Conservation (phyloP, 257 asterid species). For the Perilla frutescens region DNA sequence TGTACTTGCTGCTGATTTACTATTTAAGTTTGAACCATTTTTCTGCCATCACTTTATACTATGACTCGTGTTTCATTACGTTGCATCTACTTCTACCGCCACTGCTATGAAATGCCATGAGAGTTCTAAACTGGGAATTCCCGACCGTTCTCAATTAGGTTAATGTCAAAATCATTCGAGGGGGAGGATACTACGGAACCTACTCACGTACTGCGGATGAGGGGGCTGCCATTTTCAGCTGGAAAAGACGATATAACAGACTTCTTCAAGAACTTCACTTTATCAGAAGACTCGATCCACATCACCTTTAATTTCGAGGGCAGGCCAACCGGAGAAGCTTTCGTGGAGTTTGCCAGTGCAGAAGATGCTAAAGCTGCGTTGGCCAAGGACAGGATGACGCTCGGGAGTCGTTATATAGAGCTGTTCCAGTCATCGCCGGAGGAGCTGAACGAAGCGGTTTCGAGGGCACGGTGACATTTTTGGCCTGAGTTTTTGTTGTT, state of each 20-base stretch:
- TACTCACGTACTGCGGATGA: constrained; percentile 63
- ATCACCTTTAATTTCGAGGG: constrained; percentile 65
- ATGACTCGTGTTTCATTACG: constrained; percentile 1
- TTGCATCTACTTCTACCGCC: constrained; percentile 7
- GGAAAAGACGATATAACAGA: constrained; percentile 85
- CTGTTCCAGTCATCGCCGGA: constrained; percentile 70
- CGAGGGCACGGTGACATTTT: constrained; percentile 59
- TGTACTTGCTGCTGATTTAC: background rate
- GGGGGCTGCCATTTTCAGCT: constrained; percentile 83
- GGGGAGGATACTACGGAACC: constrained; percentile 66
- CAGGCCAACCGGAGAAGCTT: constrained; percentile 90
- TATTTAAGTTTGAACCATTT: background rate
- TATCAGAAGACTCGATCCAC: constrained; percentile 75
- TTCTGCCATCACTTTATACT: background rate
- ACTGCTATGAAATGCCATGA: background rate
- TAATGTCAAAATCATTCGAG: constrained; percentile 60
- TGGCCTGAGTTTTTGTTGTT: constrained; percentile 1
- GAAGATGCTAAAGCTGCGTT: constrained; percentile 85
- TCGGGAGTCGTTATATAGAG: constrained; percentile 88
- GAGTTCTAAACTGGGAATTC: constrained; percentile 8
- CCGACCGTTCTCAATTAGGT: constrained; percentile 42
- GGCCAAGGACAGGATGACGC: constrained; percentile 90
- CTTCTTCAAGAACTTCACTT: constrained; percentile 66
- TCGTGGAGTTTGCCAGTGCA: constrained; percentile 72
- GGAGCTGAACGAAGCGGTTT: constrained; percentile 64